Evolutionary conservation across 176 grass and related monocot genomes (phyloP).

Genomic region (Zizania latifolia): DNA sequence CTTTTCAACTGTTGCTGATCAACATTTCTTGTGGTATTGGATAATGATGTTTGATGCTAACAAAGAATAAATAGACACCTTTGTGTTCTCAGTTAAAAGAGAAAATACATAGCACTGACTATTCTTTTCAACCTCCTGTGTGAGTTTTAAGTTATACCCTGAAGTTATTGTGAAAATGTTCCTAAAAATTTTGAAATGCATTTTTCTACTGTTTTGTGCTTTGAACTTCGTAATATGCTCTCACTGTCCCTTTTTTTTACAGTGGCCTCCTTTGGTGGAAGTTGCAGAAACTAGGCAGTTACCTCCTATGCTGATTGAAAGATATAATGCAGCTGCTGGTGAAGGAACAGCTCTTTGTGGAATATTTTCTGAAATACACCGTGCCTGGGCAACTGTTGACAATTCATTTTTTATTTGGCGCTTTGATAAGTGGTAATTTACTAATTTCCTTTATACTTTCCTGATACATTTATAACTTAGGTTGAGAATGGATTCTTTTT

Average conservation of each 20-base stretch:
- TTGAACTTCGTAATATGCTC: neutral
- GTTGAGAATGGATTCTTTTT: neutral
- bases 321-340: constrained; percentile 74
- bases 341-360: constrained; percentile 98
- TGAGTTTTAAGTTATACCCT: neutral
- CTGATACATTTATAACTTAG: neutral
- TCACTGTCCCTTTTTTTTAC: constrained; percentile 4
- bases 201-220: neutral
- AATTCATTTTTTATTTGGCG: constrained; percentile 91
- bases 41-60: neutral
- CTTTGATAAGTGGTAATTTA: constrained; percentile 84
- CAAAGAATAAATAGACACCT: neutral
- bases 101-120: neutral
- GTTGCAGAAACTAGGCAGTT: constrained; percentile 75
- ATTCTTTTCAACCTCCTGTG: constrained; percentile 2
- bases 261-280: constrained; percentile 98
- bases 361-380: constrained; percentile 81
- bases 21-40: neutral
- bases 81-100: neutral
- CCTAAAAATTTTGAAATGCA: neutral
- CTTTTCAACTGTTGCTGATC: neutral
- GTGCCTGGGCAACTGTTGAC: constrained; percentile 95
- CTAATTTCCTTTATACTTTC: neutral
- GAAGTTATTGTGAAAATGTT: constrained; percentile 17
- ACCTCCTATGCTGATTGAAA: constrained; percentile 81